Conservation (phyloP, 257 asterid genomes). For the Scutellaria baicalensis region DNA sequence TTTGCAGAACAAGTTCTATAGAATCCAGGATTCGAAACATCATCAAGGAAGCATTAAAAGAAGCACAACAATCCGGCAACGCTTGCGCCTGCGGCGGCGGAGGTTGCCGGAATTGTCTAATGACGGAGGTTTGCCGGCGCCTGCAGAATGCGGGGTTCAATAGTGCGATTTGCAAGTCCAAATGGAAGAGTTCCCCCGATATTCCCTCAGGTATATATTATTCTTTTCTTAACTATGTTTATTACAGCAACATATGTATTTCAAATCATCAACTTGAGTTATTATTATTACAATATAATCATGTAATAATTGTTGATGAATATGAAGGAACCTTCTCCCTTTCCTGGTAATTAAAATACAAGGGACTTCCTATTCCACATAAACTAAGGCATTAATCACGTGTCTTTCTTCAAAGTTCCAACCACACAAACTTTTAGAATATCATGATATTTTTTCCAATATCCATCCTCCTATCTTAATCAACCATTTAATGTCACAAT, state of each 20-base stretch:
- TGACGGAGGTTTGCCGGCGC: slow-evolving; percentile 62
- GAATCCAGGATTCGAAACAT: slow-evolving; percentile 59
- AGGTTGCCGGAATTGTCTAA: slow-evolving; percentile 63
- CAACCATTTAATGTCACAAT: not conserved
- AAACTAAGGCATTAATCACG: not conserved
- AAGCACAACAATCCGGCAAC: slow-evolving; percentile 25
- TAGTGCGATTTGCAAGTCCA: slow-evolving; percentile 81
- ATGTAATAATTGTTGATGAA: not conserved
- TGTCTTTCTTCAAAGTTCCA: not conserved
- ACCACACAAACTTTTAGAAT: not conserved
- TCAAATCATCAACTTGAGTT: not conserved
- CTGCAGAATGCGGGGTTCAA: slow-evolving; percentile 59
- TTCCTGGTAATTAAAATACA: not conserved
- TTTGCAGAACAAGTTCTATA: slow-evolving; percentile 64
- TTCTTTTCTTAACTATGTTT: not conserved
- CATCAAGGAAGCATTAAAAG: slow-evolving; percentile 53
- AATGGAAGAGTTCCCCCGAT: slow-evolving; percentile 68
- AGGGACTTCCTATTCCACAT: not conserved
- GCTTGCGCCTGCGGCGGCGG: slow-evolving; percentile 42
- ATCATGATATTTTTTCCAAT: not conserved
- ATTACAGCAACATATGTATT: not conserved
- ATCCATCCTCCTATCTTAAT: not conserved
- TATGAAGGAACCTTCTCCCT: not conserved
- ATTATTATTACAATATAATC: not conserved
- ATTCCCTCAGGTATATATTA: slow-evolving; percentile 65